Conservation (phyloP, 768 basidiomycete genomes). For the Infundibulicybe gibba region DNA sequence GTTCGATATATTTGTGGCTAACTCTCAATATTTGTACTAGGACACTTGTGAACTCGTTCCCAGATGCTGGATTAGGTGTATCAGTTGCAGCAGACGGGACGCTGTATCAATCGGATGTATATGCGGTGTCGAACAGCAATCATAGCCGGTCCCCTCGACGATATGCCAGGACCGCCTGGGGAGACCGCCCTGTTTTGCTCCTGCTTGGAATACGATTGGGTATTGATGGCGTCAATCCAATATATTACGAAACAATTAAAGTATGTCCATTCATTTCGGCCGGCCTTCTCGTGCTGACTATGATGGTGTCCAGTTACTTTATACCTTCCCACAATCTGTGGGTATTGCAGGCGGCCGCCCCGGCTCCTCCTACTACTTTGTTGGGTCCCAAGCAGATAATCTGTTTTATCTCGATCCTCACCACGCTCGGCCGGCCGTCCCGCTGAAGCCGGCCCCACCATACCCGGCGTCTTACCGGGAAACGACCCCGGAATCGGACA, state of each 20-base stretch:
- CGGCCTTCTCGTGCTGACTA: neutral
- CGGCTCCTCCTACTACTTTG: constrained; percentile 97
- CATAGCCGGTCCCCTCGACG: constrained; percentile 23
- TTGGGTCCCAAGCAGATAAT: constrained; percentile 86
- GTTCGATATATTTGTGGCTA: neutral
- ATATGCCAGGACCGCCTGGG: constrained; percentile 52
- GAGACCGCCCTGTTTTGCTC: constrained; percentile 79
- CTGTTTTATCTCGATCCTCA: constrained; percentile 84
- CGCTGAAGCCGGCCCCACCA: constrained; percentile 46
- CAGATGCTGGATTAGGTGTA: constrained; percentile 78
- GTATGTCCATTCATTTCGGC: constrained; percentile 17
- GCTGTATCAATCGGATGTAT: constrained; percentile 84
- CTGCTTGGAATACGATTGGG: constrained; percentile 86
- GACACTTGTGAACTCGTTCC: constrained; percentile 73
- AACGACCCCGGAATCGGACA: constrained; percentile 17
- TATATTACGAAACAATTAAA: constrained; percentile 81
- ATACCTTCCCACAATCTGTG: constrained; percentile 92
- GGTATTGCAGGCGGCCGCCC: constrained; percentile 97
- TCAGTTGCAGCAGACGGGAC: constrained; percentile 80
- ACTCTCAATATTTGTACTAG: constrained; percentile 30
- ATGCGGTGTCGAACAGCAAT: constrained; percentile 59
- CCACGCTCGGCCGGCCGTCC: constrained; percentile 73
- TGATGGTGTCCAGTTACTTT: constrained; percentile 54
- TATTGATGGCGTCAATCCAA: constrained; percentile 90
- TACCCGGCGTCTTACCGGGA: constrained; percentile 5